phyloP scores from a whole-genome alignment of 1,284 basidiomycete genomes.

The Phaffia rhodozyma region DNA sequence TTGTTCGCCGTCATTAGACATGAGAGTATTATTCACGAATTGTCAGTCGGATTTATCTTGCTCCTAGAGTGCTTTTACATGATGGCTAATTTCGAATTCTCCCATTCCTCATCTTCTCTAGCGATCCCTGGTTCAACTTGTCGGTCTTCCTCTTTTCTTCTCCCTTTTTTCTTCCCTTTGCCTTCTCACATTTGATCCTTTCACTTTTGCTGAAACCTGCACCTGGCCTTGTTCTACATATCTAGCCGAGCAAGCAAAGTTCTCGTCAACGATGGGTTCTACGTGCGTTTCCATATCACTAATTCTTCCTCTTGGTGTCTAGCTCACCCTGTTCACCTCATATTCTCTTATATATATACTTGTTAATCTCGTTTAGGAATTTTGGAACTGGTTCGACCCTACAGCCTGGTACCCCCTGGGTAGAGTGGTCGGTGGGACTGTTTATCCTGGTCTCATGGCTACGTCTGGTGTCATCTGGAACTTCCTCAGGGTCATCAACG shows the following conservation, averaged over 20 bases:
- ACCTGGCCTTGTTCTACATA: neutral
- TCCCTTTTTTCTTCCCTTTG: neutral
- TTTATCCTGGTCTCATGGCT: constrained; percentile 96
- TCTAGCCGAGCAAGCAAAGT: constrained; percentile 76
- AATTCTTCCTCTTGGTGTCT: constrained; percentile 1
- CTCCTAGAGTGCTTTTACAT: too few species aligned
- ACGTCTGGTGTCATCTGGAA: constrained; percentile 96
- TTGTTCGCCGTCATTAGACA: constrained; percentile 96
- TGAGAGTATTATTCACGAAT: constrained; percentile 98
- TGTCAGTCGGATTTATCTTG: constrained; percentile 47
- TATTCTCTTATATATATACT: too few species aligned
- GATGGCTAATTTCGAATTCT: neutral
- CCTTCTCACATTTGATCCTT: neutral
- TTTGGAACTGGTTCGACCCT: constrained; percentile 99
- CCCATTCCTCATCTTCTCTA: constrained; percentile 30
- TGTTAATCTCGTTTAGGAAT: constrained; percentile 51
- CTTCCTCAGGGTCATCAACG: constrained; percentile 69
- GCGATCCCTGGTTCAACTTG: constrained; percentile 98
- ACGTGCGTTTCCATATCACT: constrained; percentile 45
- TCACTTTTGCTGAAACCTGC: neutral
- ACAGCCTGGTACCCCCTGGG: constrained; percentile 99
- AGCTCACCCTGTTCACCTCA: constrained; percentile 14
- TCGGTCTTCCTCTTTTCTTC: constrained; percentile 38
- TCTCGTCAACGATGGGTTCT: constrained; percentile 82
- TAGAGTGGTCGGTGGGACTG: constrained; percentile 92